These are phyloP conservation scores for Phialophora macrospora DNA, from an alignment of 2,329 filamentous ascomycete genomes.

Conservation along the genomic window DNA sequence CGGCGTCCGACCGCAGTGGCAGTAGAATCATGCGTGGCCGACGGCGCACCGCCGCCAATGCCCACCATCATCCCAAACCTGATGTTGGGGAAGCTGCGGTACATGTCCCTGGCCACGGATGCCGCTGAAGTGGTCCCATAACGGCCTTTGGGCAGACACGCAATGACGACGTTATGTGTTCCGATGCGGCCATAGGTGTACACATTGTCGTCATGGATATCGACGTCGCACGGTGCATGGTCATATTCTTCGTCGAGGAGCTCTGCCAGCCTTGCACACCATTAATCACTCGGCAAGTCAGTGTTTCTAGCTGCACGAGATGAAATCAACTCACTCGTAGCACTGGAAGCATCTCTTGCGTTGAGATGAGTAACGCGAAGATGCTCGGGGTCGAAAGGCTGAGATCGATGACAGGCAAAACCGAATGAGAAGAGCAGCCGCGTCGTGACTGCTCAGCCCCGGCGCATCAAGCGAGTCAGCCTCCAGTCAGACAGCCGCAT, in stretches of 20 bases:
- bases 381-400: too few species aligned
- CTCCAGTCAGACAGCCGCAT: too few species aligned
- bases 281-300: too few species aligned
- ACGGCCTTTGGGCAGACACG: slow-evolving; percentile 29
- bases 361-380: too few species aligned
- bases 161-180: slow-evolving; percentile 37
- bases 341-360: too few species aligned
- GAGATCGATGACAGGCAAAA: too few species aligned
- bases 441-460: too few species aligned
- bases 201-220: slow-evolving; percentile 25
- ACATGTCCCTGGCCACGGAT: slow-evolving; percentile 35
- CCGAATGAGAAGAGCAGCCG: too few species aligned
- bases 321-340: too few species aligned
- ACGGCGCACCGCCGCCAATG: slow-evolving; percentile 40
- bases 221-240: neutral
- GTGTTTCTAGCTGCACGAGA: too few species aligned
- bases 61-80: slow-evolving; percentile 41
- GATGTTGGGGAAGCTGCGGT: slow-evolving; percentile 35
- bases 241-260: slow-evolving; percentile 39
- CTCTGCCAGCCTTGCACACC: slow-evolving; percentile 1
- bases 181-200: slow-evolving; percentile 37
- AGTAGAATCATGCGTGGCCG: slow-evolving; percentile 44
- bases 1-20: slow-evolving; percentile 45
- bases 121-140: slow-evolving; percentile 37
- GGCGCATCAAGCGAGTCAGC: too few species aligned